A percentile compares a stretch with the other conserved stretches of the same genome.
Evolutionary conservation across 345 rosid genomes (phyloP).

Genomic region (Abelmoschus esculentus): DNA sequence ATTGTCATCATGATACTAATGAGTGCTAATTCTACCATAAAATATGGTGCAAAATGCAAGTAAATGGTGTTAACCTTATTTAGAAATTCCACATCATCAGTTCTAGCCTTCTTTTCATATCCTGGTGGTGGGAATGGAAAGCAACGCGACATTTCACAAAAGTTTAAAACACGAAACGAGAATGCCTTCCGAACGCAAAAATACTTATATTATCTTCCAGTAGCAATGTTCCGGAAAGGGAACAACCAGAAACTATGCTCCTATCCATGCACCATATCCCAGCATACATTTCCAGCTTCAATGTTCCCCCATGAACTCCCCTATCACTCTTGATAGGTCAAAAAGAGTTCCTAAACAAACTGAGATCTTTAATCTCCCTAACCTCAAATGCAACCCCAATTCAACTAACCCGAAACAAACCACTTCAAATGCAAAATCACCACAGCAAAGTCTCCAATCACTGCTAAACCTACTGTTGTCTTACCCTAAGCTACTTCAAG

Average conservation of each 20-base stretch:
- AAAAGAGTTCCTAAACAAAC: conserved; percentile 10
- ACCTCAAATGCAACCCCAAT: conserved; percentile 11
- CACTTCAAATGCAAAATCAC: conserved; percentile 13
- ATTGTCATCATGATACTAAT: conserved; percentile 2
- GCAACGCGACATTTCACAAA: conserved; percentile 94
- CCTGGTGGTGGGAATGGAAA: conserved; percentile 98
- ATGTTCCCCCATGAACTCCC: conserved; percentile 24
- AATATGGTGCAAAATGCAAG: conserved; percentile 1
- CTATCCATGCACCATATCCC: conserved; percentile 65
- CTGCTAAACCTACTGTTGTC: conserved; percentile 9
- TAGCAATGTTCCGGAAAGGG: conserved; percentile 40
- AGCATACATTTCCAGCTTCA: conserved; percentile 46
- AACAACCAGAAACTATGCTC: conserved; percentile 44
- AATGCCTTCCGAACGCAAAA: conserved; percentile 22
- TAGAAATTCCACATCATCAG: conserved; percentile 45
- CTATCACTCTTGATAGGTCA: conserved; percentile 13
- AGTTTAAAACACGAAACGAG: conserved; percentile 19
- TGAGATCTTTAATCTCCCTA: conserved; percentile 7
- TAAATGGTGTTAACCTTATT: conserved; percentile 47
- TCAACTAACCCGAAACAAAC: conserved; percentile 11
- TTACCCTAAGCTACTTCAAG: conserved; percentile 13
- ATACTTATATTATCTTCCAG: conserved; percentile 31
- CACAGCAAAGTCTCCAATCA: conserved; percentile 2
- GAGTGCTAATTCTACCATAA: neutral
- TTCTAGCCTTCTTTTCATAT: conserved; percentile 73